Base-by-base conservation (phyloP, 495 filamentous ascomycete species). In the Aspergillus olivimuriae region DNA sequence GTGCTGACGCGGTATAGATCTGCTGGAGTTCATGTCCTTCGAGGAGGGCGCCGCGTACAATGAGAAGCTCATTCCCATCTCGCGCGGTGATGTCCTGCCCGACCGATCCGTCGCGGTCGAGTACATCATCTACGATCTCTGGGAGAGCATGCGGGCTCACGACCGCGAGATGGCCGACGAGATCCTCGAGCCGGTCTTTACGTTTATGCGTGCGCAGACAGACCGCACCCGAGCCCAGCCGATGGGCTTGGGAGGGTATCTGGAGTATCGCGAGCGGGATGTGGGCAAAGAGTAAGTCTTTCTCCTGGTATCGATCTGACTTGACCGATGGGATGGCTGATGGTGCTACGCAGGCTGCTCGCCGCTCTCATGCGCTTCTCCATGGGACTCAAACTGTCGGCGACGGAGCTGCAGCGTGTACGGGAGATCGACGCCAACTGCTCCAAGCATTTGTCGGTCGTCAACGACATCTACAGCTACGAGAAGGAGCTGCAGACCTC, bases 381-480 rank as follows among this genome's bases (percentile, higher is more conserved):
- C 1, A 65, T 65, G 65, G 51, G 32, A 2, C 53, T 71, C n/a
- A 12, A 48, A 3, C 14, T 66, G 0, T 34, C 51, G 0, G 21
- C 47, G 1, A 28, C 26, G 1, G 60, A 69, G 16, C 47, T 59
- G 2, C 28, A 38, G 0, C 24, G 39, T 5, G 48, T 58, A 12
- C 32, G 24, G 15, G 34, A 39, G 1, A 22, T 61, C 19, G 68
- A 71, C 8, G 33, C 12, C 6, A 59, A 55, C 46, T 65, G 56
- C 37, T 45, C 53, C 1, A 58, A 58, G 39, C 68, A 68, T 43
- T 43, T 69, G 33, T 57, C 64, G 4, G 38, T 67, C n/a, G 51
- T 69, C 3, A 69, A 72, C 33, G 68, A 72, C 39, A 67, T 72
- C 30, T 64, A 52, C 36, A 61, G 55, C 42, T 68, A 39, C 28